Evolutionary conservation across 2,329 filamentous ascomycete genomes (phyloP), one percentile per base, ranked within the genome.

Genomic region (Cryphonectria carpinicola): DNA sequence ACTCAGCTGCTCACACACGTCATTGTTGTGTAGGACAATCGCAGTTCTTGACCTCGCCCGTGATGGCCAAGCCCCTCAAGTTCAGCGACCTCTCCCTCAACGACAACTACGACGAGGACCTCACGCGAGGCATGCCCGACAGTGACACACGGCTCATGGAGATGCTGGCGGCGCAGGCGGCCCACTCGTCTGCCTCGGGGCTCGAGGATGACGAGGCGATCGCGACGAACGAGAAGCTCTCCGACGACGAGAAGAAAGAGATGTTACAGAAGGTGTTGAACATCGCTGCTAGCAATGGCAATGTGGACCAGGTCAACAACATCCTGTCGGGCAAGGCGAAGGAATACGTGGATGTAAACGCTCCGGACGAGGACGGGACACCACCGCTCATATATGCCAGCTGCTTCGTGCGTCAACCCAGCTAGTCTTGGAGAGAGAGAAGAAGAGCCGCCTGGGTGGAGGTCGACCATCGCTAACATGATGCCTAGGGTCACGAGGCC

Each of bases 351-450:
- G 92, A 98, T 80, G 88, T 98, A 74, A 93, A 99, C 81, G 90
- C 91, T 70, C 88, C 93, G 17, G 96, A 99, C 79, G 93, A 97
- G 76, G 96, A 99, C 79, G 96, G 96, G 22, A 98, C 96, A 0
- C 93, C 95, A n/a, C 94, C 96, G 1, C 83, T 99, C 74, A 97
- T 99, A 72, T 99, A 99, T 80, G 96, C 96, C 17, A 97, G 95
- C 84, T 99, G 96, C 79, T 99, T 99, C 85, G 95, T 94, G 81
- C 80, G 91, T 86, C 17, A 43, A 49, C 19, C 22, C 37, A 41
- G 13, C 4, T 28, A 35, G 1, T 35, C 39, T 17, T 35, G 37
- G 7, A 10, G 25, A 25, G 28, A 17, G 56, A 37, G 32, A 35
- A 61, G 35, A 32, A 19, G n/a, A 28, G 10, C 13, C 35, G 6